Percentiles rank a stretch among this genome's conserved stretches.
Conservation (phyloP, 257 asterid genomes). For the Voacanga thouarsii region DNA sequence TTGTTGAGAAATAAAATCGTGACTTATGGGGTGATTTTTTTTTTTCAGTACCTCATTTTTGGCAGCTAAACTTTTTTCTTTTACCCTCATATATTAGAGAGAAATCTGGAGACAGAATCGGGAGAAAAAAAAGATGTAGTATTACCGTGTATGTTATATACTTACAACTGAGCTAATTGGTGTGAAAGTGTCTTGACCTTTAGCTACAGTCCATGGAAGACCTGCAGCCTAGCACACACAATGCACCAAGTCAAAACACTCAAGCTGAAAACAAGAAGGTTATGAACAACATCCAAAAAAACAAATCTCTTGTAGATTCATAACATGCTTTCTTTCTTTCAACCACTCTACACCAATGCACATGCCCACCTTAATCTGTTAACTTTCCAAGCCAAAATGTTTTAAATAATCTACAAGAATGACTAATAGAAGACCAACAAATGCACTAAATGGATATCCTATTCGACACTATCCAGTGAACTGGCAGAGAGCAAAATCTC, state of each 20-base stretch:
- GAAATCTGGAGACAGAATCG: background rate
- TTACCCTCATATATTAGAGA: background rate
- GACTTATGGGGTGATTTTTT: background rate
- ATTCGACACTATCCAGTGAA: background rate
- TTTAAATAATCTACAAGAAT: background rate
- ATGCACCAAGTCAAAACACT: slow-evolving; percentile 15
- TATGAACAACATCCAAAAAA: background rate
- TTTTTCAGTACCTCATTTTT: too few relatives aligned
- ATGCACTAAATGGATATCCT: too few relatives aligned
- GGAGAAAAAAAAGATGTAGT: background rate
- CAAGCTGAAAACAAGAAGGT: background rate
- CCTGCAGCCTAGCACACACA: slow-evolving; percentile 81
- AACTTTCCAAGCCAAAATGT: background rate
- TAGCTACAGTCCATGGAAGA: slow-evolving; percentile 97
- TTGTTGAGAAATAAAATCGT: background rate
- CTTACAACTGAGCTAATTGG: slow-evolving; percentile 95
- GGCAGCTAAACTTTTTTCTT: background rate
- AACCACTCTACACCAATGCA: background rate
- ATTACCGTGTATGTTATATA: slow-evolving; percentile 5
- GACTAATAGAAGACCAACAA: background rate
- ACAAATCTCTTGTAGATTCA: background rate
- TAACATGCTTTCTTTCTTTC: background rate
- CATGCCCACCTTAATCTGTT: background rate
- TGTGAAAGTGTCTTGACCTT: slow-evolving; percentile 98
- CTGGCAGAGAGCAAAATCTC: background rate